Percentiles rank a stretch among this genome's conserved stretches.
Evolutionary conservation across 192 early-diverging fungal species (phyloP).

Genomic region (Coemansia erecta): DNA sequence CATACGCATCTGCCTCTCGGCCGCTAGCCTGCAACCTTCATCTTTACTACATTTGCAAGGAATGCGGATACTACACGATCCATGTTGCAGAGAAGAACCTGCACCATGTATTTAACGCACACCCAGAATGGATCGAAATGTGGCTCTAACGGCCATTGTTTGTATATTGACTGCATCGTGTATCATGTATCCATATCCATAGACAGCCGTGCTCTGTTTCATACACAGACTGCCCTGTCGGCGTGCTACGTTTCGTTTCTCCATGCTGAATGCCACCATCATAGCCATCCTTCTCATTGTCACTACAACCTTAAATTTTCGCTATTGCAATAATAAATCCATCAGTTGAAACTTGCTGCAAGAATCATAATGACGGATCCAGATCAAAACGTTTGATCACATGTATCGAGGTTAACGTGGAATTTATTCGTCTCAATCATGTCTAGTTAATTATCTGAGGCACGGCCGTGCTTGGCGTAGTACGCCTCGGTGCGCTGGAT

Average conservation of each 20-base stretch:
- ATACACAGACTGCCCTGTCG: no score
- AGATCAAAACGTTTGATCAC: no score
- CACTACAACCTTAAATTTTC: no score
- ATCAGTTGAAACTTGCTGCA: no score
- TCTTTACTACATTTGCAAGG: constrained; percentile 47
- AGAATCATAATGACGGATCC: no score
- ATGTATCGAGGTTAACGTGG: no score
- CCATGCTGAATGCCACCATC: no score
- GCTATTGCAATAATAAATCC: no score
- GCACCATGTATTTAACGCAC: constrained; percentile 37
- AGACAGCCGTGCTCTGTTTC: background rate
- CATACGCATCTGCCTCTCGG: background rate
- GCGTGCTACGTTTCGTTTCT: no score
- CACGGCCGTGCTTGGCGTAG: constrained; percentile 49
- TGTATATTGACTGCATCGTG: no score
- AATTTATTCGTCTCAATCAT: background rate
- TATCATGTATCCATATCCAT: background rate
- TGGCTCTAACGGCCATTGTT: constrained; percentile 7
- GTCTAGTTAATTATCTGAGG: constrained; percentile 28
- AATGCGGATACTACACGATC: constrained; percentile 36
- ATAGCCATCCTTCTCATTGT: no score
- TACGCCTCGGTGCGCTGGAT: constrained; percentile 44
- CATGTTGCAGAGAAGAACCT: constrained; percentile 43
- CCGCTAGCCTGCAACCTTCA: constrained; percentile 23
- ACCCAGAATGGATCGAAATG: constrained; percentile 39